Evolutionary conservation across 2,329 filamentous ascomycete genomes (phyloP), one percentile per base, ranked within the genome.

Genomic region (Fusarium xyrophilum): DNA sequence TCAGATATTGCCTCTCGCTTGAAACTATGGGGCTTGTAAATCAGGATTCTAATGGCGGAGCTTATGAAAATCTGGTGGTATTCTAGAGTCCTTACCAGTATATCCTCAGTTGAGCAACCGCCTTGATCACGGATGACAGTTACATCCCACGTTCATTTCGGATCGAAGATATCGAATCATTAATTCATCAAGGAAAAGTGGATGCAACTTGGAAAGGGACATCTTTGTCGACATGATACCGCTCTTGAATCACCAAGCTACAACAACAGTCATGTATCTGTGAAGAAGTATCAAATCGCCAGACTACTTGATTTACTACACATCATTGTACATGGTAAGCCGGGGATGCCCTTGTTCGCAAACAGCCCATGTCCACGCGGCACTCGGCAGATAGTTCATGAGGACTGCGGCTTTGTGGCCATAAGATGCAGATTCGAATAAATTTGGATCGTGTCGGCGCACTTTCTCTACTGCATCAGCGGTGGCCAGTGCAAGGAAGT

Each of bases 401-500:
- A 78, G 58, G 28, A 79, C 69, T 30, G 77, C 68, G 43, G 73
- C 67, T 46, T 73, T 73, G 46, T 73, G 73, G 25, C 73, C 75
- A 42, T 82, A 81, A 7, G 77, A 77, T 10, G 81, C 81, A 2
- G 77, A 76, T 43, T 77, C 75, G 44, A 83, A 80, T 12, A 79
- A 60, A 15, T 67, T 58, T 5, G 74, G 68, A 54, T 80, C 71
- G 39, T 73, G 70, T n/a, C 64, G 65, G n/a, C 69, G 75, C 39
- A 75, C 71, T 54, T 81, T 82, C 69, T 84, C 83, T 65, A 89
- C 82, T 60, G 85, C 83, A 56, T 87, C 82, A 7, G 83, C 82
- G 1, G 85, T 88, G 6, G 85, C 86, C 65, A 88, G 83, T 13
- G 83, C 83, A 56, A 89, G 77, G 73, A 89, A 88, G 71, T 89